Conservation (phyloP, 2,329 filamentous ascomycete genomes). For the Colletotrichum viniferum region DNA sequence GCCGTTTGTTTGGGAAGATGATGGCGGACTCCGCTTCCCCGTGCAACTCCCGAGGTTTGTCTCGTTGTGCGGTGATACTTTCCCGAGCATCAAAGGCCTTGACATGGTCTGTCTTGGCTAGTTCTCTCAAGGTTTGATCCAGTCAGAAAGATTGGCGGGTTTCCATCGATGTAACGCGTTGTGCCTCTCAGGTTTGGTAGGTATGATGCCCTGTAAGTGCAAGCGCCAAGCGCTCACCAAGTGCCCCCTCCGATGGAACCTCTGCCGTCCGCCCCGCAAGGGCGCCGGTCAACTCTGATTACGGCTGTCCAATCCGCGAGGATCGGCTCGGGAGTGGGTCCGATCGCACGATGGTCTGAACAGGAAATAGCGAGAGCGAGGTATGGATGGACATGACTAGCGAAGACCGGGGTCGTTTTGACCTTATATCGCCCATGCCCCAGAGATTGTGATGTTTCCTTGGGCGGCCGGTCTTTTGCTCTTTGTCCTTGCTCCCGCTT, state of each 20-base stretch:
- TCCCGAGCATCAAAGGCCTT: neutral
- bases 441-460: neutral
- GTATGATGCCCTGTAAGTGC: neutral
- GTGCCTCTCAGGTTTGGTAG: neutral
- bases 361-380: neutral
- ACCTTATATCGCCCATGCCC: neutral
- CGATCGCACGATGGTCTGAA: neutral
- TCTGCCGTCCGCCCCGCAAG: neutral
- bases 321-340: neutral
- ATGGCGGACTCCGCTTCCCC: neutral
- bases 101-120: neutral
- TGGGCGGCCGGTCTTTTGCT: neutral
- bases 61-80: neutral
- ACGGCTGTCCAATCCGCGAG: neutral
- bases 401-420: neutral
- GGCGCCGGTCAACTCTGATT: neutral
- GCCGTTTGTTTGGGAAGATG: neutral
- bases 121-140: neutral
- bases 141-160: neutral
- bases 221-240: neutral
- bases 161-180: neutral
- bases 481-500: neutral
- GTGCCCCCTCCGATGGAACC: neutral
- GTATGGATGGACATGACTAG: neutral
- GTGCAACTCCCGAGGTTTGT: neutral